Conservation (phyloP, 257 asterid species). For the Solanum chmielewskii region DNA sequence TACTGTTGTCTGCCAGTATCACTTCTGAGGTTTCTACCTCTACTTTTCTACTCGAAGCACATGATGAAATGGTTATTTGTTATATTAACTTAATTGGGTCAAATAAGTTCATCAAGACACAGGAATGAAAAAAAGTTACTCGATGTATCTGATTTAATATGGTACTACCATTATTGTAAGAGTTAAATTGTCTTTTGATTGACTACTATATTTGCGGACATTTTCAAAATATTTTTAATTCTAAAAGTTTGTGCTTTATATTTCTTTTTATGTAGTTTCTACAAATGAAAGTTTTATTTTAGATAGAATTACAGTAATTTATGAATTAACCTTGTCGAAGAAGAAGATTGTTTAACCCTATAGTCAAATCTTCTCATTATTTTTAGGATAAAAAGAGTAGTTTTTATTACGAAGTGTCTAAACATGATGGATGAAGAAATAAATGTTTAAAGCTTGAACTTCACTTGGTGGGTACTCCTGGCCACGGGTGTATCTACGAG, state of each 20-base stretch:
- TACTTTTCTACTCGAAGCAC: neutral
- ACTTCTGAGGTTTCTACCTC: neutral
- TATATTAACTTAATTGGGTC: neutral
- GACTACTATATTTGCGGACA: neutral
- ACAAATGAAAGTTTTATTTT: neutral
- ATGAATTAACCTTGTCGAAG: neutral
- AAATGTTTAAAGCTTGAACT: neutral
- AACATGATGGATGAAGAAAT: neutral
- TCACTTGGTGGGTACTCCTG: neutral
- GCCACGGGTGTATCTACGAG: neutral
- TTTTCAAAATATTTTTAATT: neutral
- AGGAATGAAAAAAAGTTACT: neutral
- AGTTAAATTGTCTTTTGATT: neutral
- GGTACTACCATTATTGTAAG: neutral
- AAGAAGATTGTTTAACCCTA: neutral
- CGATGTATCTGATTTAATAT: neutral
- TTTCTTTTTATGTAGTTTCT: neutral
- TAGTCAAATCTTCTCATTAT: neutral
- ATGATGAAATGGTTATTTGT: neutral
- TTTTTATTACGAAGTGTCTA: neutral
- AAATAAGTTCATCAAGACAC: neutral
- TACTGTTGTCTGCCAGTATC: neutral
- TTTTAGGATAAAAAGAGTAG: neutral
- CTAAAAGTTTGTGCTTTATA: neutral
- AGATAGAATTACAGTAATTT: neutral